These are phyloP conservation scores for Hymenoscyphus repandus DNA, from an alignment of 2,329 filamentous ascomycete species.

Conservation along the genomic window DNA sequence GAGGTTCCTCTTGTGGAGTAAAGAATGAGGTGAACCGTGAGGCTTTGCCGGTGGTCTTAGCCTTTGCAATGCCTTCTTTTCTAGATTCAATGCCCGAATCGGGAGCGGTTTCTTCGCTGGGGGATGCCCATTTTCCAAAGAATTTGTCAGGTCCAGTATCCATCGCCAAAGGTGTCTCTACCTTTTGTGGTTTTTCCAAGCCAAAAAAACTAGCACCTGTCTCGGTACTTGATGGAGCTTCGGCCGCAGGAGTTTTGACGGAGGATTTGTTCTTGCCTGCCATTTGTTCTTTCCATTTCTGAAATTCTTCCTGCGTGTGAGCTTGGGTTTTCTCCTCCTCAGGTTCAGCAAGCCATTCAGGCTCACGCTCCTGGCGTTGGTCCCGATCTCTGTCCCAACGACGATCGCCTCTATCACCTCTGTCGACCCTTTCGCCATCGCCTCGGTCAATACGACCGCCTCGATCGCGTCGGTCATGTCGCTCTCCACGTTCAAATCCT, in stretches of 20 bases:
- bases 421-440: slow-evolving; percentile 17
- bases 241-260: slow-evolving; percentile 30
- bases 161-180: slow-evolving; percentile 49
- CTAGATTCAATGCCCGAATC: slow-evolving; percentile 36
- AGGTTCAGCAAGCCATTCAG: slow-evolving; percentile 83
- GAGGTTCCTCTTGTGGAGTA: slow-evolving; percentile 48
- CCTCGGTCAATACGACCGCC: slow-evolving; percentile 20
- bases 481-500: slow-evolving; percentile 26
- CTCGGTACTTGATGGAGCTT: slow-evolving; percentile 34
- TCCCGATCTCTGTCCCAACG: slow-evolving; percentile 48
- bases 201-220: slow-evolving; percentile 32
- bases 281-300: slow-evolving; percentile 92
- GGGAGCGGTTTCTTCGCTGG: slow-evolving; percentile 40
- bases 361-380: slow-evolving; percentile 69
- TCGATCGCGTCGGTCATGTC: slow-evolving; percentile 29
- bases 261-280: slow-evolving; percentile 26
- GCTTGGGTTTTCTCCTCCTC: slow-evolving; percentile 63
- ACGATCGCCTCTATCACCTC: slow-evolving; percentile 21
- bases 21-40: slow-evolving; percentile 87
- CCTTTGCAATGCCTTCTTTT: slow-evolving; percentile 42
- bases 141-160: slow-evolving; percentile 73
- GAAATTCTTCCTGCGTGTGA: slow-evolving; percentile 85
- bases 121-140: slow-evolving; percentile 54
- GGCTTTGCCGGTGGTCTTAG: slow-evolving; percentile 58
- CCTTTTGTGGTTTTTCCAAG: slow-evolving; percentile 46